phyloP scores from a whole-genome alignment of 1,284 basidiomycete species.

The Pseudozyma sp. region DNA sequence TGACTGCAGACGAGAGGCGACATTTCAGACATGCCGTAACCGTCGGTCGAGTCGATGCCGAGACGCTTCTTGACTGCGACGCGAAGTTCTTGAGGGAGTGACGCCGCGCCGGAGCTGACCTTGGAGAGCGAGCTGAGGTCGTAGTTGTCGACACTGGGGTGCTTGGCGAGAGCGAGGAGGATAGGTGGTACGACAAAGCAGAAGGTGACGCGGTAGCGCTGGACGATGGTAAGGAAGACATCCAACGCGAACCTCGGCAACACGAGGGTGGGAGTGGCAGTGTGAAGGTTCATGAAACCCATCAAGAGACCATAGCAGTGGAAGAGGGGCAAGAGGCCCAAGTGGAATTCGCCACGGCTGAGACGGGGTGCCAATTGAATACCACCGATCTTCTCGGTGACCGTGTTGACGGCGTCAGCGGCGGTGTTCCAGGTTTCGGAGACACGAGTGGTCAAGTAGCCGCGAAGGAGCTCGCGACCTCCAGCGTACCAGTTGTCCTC shows the following conservation, averaged over 20 bases:
- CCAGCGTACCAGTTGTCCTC: conserved; percentile 51
- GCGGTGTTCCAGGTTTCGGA: conserved; percentile 50
- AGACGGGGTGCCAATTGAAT: conserved; percentile 35
- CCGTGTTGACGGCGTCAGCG: conserved; percentile 33
- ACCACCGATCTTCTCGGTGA: conserved; percentile 33
- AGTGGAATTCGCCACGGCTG: conserved; percentile 59
- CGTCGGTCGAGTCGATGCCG: conserved; percentile 61
- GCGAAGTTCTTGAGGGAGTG: conserved; percentile 54
- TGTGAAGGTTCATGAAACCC: conserved; percentile 62
- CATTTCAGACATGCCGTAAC: conserved; percentile 68
- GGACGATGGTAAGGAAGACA: conserved; percentile 56
- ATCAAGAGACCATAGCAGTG: conserved; percentile 67
- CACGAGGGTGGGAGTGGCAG: conserved; percentile 59
- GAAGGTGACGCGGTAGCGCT: conserved; percentile 61
- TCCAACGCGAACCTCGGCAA: conserved; percentile 60
- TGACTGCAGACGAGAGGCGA: conserved; percentile 64
- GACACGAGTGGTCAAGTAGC: conserved; percentile 54
- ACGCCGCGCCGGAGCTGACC: conserved; percentile 63
- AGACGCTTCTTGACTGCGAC: conserved; percentile 53
- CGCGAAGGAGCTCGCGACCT: conserved; percentile 32
- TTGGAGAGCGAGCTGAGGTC: conserved; percentile 58
- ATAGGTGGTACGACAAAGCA: conserved; percentile 67
- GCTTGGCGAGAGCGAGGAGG: conserved; percentile 62
- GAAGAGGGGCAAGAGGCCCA: conserved; percentile 64
- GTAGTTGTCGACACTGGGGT: conserved; percentile 58